Evolutionary conservation across 2,329 filamentous ascomycete genomes (phyloP).

Genomic region (Apiospora hydei): DNA sequence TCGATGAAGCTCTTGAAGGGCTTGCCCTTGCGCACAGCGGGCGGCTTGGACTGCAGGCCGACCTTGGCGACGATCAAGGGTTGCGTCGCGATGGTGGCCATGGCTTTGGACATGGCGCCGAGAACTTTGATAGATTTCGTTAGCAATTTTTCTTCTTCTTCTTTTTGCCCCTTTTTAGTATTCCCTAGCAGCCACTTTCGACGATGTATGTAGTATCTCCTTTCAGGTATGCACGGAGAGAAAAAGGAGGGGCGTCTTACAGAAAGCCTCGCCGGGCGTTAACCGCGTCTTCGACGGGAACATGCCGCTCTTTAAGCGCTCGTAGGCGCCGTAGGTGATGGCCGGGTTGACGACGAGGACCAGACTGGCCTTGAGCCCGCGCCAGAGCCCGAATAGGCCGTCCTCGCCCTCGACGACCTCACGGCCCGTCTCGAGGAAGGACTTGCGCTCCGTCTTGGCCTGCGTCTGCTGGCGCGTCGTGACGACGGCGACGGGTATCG

Average conservation of each 20-base stretch:
- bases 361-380: conserved; percentile 92
- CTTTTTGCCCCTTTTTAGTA: conserved; percentile 28
- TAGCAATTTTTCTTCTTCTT: not conserved
- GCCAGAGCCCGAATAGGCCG: conserved; percentile 88
- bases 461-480: conserved; percentile 97
- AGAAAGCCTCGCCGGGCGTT: conserved; percentile 86
- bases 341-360: conserved; percentile 95
- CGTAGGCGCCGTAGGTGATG: conserved; percentile 97
- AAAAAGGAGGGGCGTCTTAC: conserved; percentile 61
- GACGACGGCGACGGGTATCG: conserved; percentile 93
- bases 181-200: not conserved
- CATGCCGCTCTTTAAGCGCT: conserved; percentile 79
- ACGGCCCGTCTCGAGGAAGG: conserved; percentile 83
- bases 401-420: conserved; percentile 93
- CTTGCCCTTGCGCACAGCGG: conserved; percentile 82
- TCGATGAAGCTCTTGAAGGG: conserved; percentile 93
- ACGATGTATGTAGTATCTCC: not conserved
- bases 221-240: not conserved
- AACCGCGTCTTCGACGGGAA: conserved; percentile 81
- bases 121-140: conserved; percentile 65
- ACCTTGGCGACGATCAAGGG: conserved; percentile 98
- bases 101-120: conserved; percentile 88
- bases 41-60: conserved; percentile 91
- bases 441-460: conserved; percentile 81
- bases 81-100: conserved; percentile 92